Evolutionary conservation across 129 eudicot species (phyloP).

Genomic region (Centrapalus pauciflorus): DNA sequence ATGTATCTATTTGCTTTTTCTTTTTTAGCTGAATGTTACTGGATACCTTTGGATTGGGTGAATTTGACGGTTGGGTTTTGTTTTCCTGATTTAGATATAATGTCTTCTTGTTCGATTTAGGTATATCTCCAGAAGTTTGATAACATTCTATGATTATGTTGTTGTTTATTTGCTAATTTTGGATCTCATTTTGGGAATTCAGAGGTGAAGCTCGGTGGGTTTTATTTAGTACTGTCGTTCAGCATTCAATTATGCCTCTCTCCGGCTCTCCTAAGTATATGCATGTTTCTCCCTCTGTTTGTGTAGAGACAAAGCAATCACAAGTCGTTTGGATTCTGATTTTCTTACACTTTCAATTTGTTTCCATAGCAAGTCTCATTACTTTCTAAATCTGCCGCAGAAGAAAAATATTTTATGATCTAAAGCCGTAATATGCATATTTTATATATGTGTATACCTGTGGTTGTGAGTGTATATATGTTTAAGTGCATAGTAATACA

Average conservation of each 20-base stretch:
- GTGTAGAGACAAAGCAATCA: neutral
- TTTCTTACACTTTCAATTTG: neutral
- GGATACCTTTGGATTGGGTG: neutral
- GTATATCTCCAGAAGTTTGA: constrained; percentile 10
- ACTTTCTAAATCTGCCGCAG: neutral
- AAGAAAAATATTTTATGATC: neutral
- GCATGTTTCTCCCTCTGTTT: neutral
- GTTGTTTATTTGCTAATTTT: constrained; percentile 24
- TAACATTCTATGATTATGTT: neutral
- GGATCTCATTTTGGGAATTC: constrained; percentile 2
- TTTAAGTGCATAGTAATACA: neutral
- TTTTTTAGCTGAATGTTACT: constrained; percentile 12
- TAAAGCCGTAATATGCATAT: neutral
- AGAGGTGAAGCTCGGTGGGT: constrained; percentile 2
- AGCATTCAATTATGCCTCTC: no score
- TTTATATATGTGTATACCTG: neutral
- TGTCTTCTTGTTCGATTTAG: constrained; percentile 1
- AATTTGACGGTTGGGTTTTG: constrained; percentile 14
- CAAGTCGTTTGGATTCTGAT: neutral
- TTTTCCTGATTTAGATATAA: neutral
- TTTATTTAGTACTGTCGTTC: no score
- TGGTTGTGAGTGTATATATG: neutral
- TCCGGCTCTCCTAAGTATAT: no score
- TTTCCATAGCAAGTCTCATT: no score
- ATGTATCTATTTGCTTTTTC: neutral